phyloP scores from a whole-genome alignment of 2,329 filamentous ascomycete species.

The Phialocephala sp. region DNA sequence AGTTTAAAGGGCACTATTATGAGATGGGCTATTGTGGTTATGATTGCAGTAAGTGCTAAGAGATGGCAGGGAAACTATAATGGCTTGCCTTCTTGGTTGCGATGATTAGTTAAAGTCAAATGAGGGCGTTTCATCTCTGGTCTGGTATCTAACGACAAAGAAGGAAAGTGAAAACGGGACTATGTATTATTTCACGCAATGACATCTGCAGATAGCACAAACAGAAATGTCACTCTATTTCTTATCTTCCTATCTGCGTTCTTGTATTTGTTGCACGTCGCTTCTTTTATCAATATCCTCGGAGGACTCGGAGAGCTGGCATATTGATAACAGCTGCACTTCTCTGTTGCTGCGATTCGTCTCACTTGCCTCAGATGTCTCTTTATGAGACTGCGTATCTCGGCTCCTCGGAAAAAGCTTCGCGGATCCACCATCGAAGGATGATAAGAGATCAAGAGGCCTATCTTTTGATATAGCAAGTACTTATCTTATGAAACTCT shows the following conservation, averaged over 20 bases:
- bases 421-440: not conserved
- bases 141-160: not conserved
- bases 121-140: not conserved
- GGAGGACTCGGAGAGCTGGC: conserved; percentile 20
- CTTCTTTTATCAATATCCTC: conserved; percentile 14
- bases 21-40: conserved; percentile 30
- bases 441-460: not conserved
- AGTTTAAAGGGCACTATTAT: conserved; percentile 38
- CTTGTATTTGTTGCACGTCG: conserved; percentile 20
- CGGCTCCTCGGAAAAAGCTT: not conserved
- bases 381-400: not conserved
- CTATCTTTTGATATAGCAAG: not conserved
- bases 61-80: conserved; percentile 24
- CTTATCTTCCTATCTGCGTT: not conserved
- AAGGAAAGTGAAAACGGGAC: not conserved
- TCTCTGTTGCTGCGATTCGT: not conserved
- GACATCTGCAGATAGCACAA: not conserved
- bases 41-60: conserved; percentile 31
- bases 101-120: conserved; percentile 15
- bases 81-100: conserved; percentile 32
- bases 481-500: not conserved
- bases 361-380: not conserved
- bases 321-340: not conserved
- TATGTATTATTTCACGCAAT: conserved; percentile 13
- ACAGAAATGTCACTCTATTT: not conserved